Evolutionary conservation across 1,284 basidiomycete species (phyloP), one percentile per base, ranked within the genome.

Genomic region (Hemileia vastatrix): DNA sequence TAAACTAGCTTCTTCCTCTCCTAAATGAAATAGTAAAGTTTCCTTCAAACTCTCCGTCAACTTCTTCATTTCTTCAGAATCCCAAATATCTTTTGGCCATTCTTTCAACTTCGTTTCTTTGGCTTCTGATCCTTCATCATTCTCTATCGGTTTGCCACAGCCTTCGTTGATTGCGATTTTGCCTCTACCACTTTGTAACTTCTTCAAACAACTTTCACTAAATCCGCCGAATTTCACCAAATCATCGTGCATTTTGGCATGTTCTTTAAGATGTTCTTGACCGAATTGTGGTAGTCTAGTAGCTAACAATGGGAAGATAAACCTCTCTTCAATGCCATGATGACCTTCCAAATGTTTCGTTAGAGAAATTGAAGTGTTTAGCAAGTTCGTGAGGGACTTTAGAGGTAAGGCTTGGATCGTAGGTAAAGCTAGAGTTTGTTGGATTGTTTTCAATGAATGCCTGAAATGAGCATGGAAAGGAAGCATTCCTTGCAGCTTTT

Each of bases 11-110:
- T n/a, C n/a, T n/a, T n/a, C n/a, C n/a, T n/a, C n/a, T n/a, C n/a
- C 63, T 6, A 71, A 54, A 62, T 71, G 70, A 6, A 66, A 68
- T 54, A 71, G 56, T 23, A 71, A 40, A 2, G 65, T 54, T n/a
- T 27, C 23, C n/a, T 60, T 65, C 32, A 71, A 54, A 15, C 54
- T 53, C 3, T 59, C 54, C 0, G 67, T 54, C 24, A 66, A 45
- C 3, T 13, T 48, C 1, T 40, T 43, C 56, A 70, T 63, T 44
- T 67, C 61, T 0, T 13, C 60, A 27, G 63, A 21, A 51, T 71
- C 70, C 53, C 65, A 71, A 11, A 67, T 55, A 6, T 65, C 19
- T 19, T 24, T 57, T n/a, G 64, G 60, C 64, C 64, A 65, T 3
- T 60, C 49, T 4, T 53, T 62, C 13, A 52, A 54, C 1, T 59